Evolutionary conservation across 2,329 filamentous ascomycete genomes (phyloP), one percentile per base, ranked within the genome.

Genomic region (Colletotrichum costaricense): DNA sequence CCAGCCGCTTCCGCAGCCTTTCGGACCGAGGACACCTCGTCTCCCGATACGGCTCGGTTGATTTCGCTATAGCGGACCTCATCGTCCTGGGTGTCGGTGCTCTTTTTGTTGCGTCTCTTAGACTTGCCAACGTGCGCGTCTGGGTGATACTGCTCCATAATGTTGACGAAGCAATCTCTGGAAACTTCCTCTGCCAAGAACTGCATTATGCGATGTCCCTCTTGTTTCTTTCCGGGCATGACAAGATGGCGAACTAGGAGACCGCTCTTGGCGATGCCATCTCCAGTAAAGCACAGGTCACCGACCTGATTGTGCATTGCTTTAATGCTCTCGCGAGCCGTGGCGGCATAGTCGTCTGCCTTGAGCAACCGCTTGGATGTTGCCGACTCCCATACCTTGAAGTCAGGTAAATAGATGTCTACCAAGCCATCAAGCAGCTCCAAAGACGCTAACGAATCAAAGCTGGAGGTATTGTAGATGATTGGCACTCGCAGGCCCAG

Each of bases 61-160:
- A 97, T 94, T 54, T 97, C 94, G 22, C 88, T 86, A 81, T 96
- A 97, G 38, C 93, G 86, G 4, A 93, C 86, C 71, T 89, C 83
- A 3, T 85, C 83, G 5, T 81, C 79, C 2, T 77, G 77, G 14
- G 80, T 75, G 12, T 75, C 26, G 68, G 79, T 77, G n/a, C 79
- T 81, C 69, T 69, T 83, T 78, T 69, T 79, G 58, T 33, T 79
- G 72, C 78, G 79, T 69, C 85, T 84, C 76, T 84, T 90, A 67
- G 86, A 84, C 84, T 95, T 96, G 4, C 94, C 94, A 1, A 97
- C 94, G 80, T 97, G 91, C 0, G 93, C 94, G 75, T 93, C 90
- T 0, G 94, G 94, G 75, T 91, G 91, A 79, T 97, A 97, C 82
- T 97, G 94, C 82, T 97, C 94, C 94, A 97, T 97, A 76, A 97